phyloP scores from a whole-genome alignment of 129 eudicot genomes.

The Ambrosia artemisiifolia region DNA sequence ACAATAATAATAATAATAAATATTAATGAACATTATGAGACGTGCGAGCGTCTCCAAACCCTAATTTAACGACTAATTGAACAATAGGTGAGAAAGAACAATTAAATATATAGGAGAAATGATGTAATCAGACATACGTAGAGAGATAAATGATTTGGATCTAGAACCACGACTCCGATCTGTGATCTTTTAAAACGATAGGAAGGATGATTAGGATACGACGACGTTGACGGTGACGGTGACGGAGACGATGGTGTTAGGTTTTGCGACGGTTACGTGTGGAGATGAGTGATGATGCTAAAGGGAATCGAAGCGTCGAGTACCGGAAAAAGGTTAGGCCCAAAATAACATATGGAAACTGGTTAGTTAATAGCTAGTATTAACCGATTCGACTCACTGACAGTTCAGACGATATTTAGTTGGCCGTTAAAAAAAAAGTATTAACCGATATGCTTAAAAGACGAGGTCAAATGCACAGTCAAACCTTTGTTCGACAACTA shows the following conservation, averaged over 20 bases:
- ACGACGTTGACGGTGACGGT: not conserved
- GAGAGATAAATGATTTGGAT: conserved; percentile 9
- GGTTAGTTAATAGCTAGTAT: not conserved
- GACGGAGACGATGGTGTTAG: conserved; percentile 4
- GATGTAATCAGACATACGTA: not conserved
- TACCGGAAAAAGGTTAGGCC: conserved; percentile 23
- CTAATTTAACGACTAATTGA: conserved; percentile 17
- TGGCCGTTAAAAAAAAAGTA: no score
- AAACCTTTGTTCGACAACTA: not conserved
- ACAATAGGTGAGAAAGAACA: not conserved
- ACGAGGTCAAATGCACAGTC: not conserved
- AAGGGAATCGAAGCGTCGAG: conserved; percentile 23
- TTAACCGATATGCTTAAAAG: not conserved
- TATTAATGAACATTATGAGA: conserved; percentile 10
- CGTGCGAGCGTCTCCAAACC: conserved; percentile 22
- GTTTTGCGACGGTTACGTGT: not conserved
- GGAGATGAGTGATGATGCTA: conserved; percentile 5
- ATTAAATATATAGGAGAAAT: not conserved
- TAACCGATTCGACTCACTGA: no score
- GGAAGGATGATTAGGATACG: not conserved
- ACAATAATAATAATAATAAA: not conserved
- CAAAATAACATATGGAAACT: not conserved
- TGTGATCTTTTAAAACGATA: conserved; percentile 18
- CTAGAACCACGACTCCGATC: conserved; percentile 18
- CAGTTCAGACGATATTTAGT: no score